Evolutionary conservation across 2,329 filamentous ascomycete species (phyloP).

Genomic region (Neoscytalidium dimidiatum): DNA sequence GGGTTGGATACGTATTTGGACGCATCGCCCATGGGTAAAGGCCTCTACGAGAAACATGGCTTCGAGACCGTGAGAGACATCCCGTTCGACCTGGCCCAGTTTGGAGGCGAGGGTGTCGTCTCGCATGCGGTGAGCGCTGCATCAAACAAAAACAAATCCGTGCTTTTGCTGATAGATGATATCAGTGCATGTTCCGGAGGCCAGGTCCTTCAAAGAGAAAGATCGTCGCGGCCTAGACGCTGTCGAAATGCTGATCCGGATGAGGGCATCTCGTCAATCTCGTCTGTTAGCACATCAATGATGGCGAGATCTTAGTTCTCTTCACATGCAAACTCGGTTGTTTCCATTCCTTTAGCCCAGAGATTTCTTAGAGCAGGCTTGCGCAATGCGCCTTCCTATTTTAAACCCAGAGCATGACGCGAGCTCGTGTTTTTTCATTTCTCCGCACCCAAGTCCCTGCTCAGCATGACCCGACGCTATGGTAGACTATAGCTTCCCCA

Average conservation of each 20-base stretch:
- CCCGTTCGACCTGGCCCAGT: conserved; percentile 33
- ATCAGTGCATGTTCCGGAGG: conserved; percentile 3
- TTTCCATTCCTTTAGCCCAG: background rate
- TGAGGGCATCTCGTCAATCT: background rate
- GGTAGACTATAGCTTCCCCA: background rate
- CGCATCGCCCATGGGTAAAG: conserved; percentile 34
- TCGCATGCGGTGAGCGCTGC: conserved; percentile 32
- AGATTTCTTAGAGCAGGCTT: background rate
- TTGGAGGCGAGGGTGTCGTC: conserved; percentile 30
- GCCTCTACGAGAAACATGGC: conserved; percentile 35
- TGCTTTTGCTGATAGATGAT: background rate
- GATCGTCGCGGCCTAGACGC: background rate
- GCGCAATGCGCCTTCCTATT: background rate
- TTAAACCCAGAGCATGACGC: background rate
- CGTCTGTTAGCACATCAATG: background rate
- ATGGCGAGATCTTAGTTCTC: background rate
- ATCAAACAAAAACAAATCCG: background rate
- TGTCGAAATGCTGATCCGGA: background rate
- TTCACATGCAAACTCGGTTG: background rate
- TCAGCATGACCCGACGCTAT: background rate
- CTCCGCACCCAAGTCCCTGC: background rate
- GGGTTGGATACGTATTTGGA: conserved; percentile 36
- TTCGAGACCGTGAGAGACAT: conserved; percentile 31
- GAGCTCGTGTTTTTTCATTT: background rate
- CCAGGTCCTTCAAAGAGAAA: background rate